phyloP scores from a whole-genome alignment of 2,329 filamentous ascomycete genomes.

The Neocatenulostroma microsporum region DNA sequence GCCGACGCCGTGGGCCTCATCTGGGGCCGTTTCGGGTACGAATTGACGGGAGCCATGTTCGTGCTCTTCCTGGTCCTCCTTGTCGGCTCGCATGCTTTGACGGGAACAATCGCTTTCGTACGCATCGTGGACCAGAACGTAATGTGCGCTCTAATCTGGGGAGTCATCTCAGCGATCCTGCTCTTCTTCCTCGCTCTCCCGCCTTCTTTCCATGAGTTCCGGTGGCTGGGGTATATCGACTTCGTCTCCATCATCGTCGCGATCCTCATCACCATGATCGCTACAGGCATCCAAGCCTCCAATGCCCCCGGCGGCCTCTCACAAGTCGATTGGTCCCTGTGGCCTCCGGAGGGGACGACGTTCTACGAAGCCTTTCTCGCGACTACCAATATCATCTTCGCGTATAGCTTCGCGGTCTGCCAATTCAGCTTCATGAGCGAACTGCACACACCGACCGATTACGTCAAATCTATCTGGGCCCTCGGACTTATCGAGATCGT shows the following conservation, averaged over 20 bases:
- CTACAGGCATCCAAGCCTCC: conserved; percentile 26
- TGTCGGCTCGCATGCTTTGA: conserved; percentile 38
- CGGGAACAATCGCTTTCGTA: conserved; percentile 40
- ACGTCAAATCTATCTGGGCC: conserved; percentile 51
- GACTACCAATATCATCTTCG: conserved; percentile 64
- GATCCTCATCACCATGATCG: conserved; percentile 31
- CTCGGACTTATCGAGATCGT: conserved; percentile 55
- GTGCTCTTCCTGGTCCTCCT: conserved; percentile 35
- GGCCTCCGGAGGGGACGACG: conserved; percentile 28
- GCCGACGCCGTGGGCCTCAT: conserved; percentile 37
- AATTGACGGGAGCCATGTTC: conserved; percentile 37
- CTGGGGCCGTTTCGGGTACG: conserved; percentile 36
- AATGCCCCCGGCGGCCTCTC: conserved; percentile 23
- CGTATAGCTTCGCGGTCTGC: conserved; percentile 47
- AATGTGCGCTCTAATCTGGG: conserved; percentile 37
- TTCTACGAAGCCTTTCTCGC: conserved; percentile 55
- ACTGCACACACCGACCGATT: conserved; percentile 56
- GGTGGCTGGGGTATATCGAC: conserved; percentile 31
- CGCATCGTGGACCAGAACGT: conserved; percentile 31
- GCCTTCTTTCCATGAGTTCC: conserved; percentile 30
- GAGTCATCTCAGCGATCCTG: conserved; percentile 36
- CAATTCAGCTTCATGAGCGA: conserved; percentile 64
- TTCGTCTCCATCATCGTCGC: conserved; percentile 30
- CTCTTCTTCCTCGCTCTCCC: conserved; percentile 28
- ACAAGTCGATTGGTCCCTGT: conserved; percentile 28